Base-by-base conservation (phyloP, 2,329 filamentous ascomycete species). In the Phyllosticta ampelicida region DNA sequence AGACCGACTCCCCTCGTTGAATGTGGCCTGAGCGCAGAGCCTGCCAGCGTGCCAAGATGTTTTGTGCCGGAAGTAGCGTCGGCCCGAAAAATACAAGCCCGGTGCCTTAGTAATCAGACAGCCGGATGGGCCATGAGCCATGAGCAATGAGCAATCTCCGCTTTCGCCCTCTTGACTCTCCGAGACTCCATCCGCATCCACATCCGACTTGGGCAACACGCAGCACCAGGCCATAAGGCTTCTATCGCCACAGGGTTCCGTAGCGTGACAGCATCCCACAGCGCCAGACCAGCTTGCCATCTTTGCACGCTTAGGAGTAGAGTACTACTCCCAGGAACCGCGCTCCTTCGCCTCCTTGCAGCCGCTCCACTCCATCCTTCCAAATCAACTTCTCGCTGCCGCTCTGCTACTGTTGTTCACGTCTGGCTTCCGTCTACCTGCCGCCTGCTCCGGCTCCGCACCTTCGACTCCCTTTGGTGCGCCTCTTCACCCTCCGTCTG, bases 241-340 rank as follows among this genome's bases (percentile, higher is more conserved):
- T 16, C 30, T 16, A 44, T 44, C 30, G 55, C 55, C 55, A 57
- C 55, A 52, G 55, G 30, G 30, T 44, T 44, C 30, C 36, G 13
- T n/a, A n/a, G 36, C 36, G 13, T 44, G 36, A 44, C 53, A 55
- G 53, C 53, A 26, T 49, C 54, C 48, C 26, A 28, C 26, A 18
- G 18, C 18, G 18, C 53, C 30, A 13, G 30, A 50, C 49, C 48
- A 50, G 36, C 44, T 52, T 53, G 55, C 59, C 56, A 61, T 60
- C 55, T 60, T 56, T 60, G 61, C 66, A 68, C 65, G 66, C 66
- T 62, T 63, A 70, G 67, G n/a, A n/a, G n/a, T n/a, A n/a, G n/a
- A n/a, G n/a, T n/a, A n/a, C n/a, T n/a, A n/a, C n/a, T n/a, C n/a
- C n/a, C n/a, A n/a, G n/a, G 63, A 57, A 63, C 65, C 66, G 62